Evolutionary conservation across 2,329 filamentous ascomycete species (phyloP), one percentile per base, ranked within the genome.

Genomic region (Chlorencoelia australis): DNA sequence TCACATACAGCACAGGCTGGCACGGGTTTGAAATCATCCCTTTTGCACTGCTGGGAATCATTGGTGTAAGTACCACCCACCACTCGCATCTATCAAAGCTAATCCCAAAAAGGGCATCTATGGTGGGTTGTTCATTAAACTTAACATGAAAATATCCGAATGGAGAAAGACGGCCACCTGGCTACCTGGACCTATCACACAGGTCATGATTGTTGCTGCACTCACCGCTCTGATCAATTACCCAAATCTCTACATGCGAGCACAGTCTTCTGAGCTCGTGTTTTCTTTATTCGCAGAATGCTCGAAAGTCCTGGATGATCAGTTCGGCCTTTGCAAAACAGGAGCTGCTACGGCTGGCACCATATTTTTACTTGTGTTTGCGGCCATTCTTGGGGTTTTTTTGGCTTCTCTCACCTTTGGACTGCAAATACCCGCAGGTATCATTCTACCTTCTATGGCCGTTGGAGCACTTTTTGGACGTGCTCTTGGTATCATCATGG

Each of bases 181-280:
- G 55, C 73, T 86, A 11, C 77, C 81, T 20, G 74, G 74, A 4
- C 88, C 91, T 2, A 66, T 95, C 18, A 59, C 72, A 10, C 88
- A 96, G 62, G 89, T 96, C 7, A 63, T 81, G 15, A 60, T 77
- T n/a, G 75, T 94, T 16, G 79, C 89, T 4, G 64, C 88, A 27
- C 55, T 94, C 15, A 94, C 88, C 2, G 86, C 89, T 1, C 58
- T 96, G 29, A 74, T 96, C 60, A 95, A 94, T 65, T 98, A 87
- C 52, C 91, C 91, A 8, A 94, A 95, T 61, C 80, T 87, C 38
- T 96, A 95, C 60, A 94, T 96, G 81, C 82, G 91, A 48, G 82
- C 87, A 3, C 89, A 96, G 57, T 76, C 83, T 15, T 88, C 87
- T 0, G 86, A 95, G 57, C 75, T 98, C 3, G 88, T 96, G 11